phyloP scores from a whole-genome alignment of 116 monocot genomes.

The Thalassia testudinum region DNA sequence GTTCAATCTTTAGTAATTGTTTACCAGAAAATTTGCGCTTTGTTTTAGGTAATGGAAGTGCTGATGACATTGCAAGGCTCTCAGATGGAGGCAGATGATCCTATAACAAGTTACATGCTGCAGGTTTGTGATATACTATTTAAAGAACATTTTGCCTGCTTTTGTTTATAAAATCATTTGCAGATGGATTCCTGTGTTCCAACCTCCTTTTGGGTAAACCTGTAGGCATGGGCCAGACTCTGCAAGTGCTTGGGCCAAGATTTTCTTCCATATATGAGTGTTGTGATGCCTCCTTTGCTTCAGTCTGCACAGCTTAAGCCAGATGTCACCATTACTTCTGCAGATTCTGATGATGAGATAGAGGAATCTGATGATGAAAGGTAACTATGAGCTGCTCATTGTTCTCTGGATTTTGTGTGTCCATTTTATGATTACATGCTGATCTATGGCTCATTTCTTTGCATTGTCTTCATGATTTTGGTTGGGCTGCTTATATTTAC shows the following conservation, averaged over 20 bases:
- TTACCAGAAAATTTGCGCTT: too few species aligned
- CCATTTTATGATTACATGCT: too few species aligned
- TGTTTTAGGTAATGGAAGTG: conserved; percentile 75
- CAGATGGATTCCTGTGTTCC: not conserved
- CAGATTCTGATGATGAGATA: conserved; percentile 68
- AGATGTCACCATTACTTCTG: conserved; percentile 84
- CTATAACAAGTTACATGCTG: conserved; percentile 87
- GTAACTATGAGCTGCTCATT: conserved; percentile 7
- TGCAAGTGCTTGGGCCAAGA: conserved; percentile 98
- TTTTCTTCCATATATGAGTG: conserved; percentile 98
- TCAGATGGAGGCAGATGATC: conserved; percentile 83
- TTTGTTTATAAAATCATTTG: too few species aligned
- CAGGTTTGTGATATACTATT: conserved; percentile 31
- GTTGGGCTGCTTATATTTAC: too few species aligned
- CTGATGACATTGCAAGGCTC: conserved; percentile 83
- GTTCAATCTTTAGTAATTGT: too few species aligned
- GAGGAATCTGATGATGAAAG: conserved; percentile 91
- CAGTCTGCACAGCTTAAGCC: conserved; percentile 93
- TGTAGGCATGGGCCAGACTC: conserved; percentile 91
- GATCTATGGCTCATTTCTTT: too few species aligned
- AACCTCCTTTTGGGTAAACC: not conserved
- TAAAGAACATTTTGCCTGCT: too few species aligned
- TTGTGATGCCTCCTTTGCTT: conserved; percentile 96
- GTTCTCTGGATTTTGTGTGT: too few species aligned
- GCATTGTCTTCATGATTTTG: too few species aligned